Evolutionary conservation across 2,329 filamentous ascomycete species (phyloP).

Genomic region (Epichloe hybrida): DNA sequence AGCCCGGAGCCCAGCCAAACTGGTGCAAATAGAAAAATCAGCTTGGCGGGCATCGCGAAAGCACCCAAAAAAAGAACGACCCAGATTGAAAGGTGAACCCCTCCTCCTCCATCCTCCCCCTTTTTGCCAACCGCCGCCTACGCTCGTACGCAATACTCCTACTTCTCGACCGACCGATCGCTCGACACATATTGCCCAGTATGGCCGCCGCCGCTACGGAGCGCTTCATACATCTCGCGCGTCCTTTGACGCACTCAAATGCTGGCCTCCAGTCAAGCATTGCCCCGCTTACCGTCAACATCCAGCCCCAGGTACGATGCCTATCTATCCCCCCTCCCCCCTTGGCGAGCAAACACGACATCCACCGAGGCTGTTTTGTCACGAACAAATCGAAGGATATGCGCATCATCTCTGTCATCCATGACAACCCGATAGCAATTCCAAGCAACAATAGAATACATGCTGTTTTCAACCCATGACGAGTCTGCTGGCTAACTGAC

Average conservation of each 20-base stretch:
- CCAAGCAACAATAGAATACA: not conserved
- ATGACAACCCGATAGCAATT: not conserved
- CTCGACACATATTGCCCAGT: constrained; percentile 31
- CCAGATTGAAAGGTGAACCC: not conserved
- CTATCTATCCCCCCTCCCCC: not conserved
- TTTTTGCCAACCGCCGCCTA: constrained; percentile 8
- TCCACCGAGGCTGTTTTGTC: not conserved
- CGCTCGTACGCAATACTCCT: constrained; percentile 1
- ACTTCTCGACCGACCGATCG: constrained; percentile 5
- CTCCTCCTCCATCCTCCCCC: constrained; percentile 8
- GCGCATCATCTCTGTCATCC: not conserved
- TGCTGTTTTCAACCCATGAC: not conserved
- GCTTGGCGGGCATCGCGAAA: constrained; percentile 23
- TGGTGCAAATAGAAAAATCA: constrained; percentile 29
- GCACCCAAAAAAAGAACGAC: not conserved
- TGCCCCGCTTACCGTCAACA: constrained; percentile 82
- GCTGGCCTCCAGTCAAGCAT: constrained; percentile 73
- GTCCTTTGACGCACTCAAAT: constrained; percentile 73
- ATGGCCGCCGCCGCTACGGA: constrained; percentile 69
- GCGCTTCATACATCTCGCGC: constrained; percentile 86
- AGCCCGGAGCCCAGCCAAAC: constrained; percentile 25
- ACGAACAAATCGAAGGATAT: not conserved
- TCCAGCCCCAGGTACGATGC: constrained; percentile 79
- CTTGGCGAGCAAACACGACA: not conserved
- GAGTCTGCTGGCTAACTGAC: not conserved